Evolutionary conservation across 305 asterid genomes (phyloP).

Genomic region (Fraxinus nigra): DNA sequence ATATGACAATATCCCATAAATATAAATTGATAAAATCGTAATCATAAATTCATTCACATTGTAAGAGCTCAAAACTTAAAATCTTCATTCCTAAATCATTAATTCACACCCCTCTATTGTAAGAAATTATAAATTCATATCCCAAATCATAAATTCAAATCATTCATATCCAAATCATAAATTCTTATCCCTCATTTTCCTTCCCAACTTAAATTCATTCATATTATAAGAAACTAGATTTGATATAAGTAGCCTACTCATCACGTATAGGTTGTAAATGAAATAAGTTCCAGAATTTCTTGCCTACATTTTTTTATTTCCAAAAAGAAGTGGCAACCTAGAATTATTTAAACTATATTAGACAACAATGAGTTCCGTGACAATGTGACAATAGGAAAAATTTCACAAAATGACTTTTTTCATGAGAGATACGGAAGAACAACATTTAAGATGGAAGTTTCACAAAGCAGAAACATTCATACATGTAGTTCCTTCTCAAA

Average conservation of each 20-base stretch:
- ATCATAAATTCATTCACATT: too few relatives aligned
- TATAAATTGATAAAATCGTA: too few relatives aligned
- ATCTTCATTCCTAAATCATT: too few relatives aligned
- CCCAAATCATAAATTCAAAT: too few relatives aligned
- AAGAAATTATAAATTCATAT: too few relatives aligned
- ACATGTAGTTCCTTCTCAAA: slow-evolving; percentile 95
- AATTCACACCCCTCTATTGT: too few relatives aligned
- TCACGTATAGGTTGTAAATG: slow-evolving; percentile 99
- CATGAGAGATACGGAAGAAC: background rate
- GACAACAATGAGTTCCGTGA: background rate
- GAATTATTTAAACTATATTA: slow-evolving; percentile 24
- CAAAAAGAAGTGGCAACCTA: slow-evolving; percentile 56
- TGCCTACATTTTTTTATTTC: slow-evolving; percentile 56
- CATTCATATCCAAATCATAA: too few relatives aligned
- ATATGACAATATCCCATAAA: too few relatives aligned
- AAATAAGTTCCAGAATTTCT: slow-evolving; percentile 96
- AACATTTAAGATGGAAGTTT: background rate
- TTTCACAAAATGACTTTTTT: background rate
- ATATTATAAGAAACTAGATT: too few relatives aligned
- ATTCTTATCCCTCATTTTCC: too few relatives aligned
- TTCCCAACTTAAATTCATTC: too few relatives aligned
- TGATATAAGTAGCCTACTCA: slow-evolving; percentile 53
- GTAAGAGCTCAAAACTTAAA: too few relatives aligned
- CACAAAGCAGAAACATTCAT: slow-evolving; percentile 17
- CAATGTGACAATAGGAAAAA: slow-evolving; percentile 13